Base-by-base conservation (phyloP, 768 basidiomycete species). In the Dioszegia hungarica region DNA sequence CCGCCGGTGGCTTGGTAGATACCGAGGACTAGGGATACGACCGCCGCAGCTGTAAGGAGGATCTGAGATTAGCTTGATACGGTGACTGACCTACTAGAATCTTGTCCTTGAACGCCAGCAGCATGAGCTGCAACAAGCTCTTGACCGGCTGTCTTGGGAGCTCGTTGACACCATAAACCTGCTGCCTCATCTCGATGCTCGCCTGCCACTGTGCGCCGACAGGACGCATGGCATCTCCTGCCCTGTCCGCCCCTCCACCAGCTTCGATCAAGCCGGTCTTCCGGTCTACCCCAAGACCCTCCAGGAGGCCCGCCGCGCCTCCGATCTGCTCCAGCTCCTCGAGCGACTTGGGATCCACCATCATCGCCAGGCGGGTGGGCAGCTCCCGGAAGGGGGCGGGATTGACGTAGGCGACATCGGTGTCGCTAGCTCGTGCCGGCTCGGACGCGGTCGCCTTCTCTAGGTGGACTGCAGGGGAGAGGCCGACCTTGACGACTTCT, bases 1-100 rank as follows among this genome's bases (percentile, higher is more conserved):
- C 81, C 80, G 9, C 93, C 94, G 70, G 97, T 87, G 71, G 92
- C 90, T 73, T 94, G 88, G 77, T 95, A 95, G 28, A 99, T 78
- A 19, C 94, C 95, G 14, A 98, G 83, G 11, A 91, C 92, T 39
- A 99, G 80, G 17, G 95, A 95, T 34, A 99, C 82, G 36, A 89
- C 83, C 2, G 95, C 95, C 44, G 94, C 90, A 68, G 98, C 83
- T 15, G 88, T 90, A 37, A 98, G 82, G 48, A 99, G 74, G 59
- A 98, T 83, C 89, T 93, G 70, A 5, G 17, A 55, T 67, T 44
- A 64, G 62, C 25, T 20, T 14, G 6, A 5, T 17, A 54, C 10
- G 29, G 9, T 14, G 34, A 46, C 19, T 24, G 22, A 81, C 85
- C 68, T 66, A 89, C 87, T 75, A 93, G 78, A 62, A 93, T 88